Conservation (phyloP, 2,329 filamentous ascomycete genomes). For the Colletotrichum spinosum region DNA sequence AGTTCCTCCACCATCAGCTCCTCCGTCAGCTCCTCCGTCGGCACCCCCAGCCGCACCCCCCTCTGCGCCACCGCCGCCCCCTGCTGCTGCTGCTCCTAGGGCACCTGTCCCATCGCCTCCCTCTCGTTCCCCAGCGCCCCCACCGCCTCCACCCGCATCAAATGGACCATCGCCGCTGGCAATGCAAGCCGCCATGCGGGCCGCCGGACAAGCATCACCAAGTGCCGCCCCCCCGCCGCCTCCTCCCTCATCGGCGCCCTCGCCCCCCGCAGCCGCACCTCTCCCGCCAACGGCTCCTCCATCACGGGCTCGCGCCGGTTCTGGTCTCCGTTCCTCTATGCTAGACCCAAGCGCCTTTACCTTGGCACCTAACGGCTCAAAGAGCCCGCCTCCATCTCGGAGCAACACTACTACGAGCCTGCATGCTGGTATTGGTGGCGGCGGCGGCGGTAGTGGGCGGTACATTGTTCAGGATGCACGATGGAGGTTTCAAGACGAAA, state of each 20-base stretch:
- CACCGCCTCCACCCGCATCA: constrained; percentile 49
- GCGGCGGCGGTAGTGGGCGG: constrained; percentile 46
- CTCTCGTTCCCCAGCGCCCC: constrained; percentile 48
- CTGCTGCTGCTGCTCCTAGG: constrained; percentile 52
- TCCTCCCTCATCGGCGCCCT: constrained; percentile 51
- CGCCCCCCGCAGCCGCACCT: constrained; percentile 53
- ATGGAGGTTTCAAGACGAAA: constrained; percentile 90
- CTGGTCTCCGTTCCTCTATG: constrained; percentile 69
- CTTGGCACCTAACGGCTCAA: constrained; percentile 71
- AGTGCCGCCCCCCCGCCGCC: constrained; percentile 51
- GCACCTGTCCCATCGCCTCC: constrained; percentile 51
- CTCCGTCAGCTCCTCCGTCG: constrained; percentile 54
- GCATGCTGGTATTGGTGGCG: constrained; percentile 18
- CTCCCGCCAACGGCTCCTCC: constrained; percentile 47
- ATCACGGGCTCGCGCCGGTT: constrained; percentile 53
- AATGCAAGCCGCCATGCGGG: constrained; percentile 57
- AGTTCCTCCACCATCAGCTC: constrained; percentile 53
- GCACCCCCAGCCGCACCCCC: constrained; percentile 53
- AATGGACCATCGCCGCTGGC: constrained; percentile 52
- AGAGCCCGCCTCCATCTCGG: constrained; percentile 60
- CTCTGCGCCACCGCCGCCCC: constrained; percentile 54
- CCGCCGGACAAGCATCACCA: constrained; percentile 55
- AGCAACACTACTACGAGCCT: constrained; percentile 42
- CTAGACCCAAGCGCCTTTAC: constrained; percentile 84
- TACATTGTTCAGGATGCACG: constrained; percentile 79